Base-by-base conservation (phyloP, 1,284 basidiomycete genomes). In the Fomitopsis schrenkii region DNA sequence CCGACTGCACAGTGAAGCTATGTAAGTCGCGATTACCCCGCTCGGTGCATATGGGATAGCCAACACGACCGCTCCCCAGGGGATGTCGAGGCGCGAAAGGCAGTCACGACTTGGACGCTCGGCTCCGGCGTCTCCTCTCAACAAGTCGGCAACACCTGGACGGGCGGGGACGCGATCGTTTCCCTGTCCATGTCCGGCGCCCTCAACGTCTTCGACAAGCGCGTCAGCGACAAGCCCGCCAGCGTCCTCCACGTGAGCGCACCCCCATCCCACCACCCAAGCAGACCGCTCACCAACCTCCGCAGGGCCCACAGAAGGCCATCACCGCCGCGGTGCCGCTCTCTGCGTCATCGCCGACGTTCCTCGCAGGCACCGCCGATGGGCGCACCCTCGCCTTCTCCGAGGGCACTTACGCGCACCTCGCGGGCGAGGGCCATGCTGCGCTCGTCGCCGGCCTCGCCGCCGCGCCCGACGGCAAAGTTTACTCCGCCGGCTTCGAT, bases 61-160 rank as follows among this genome's bases (percentile, higher is more conserved):
- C 17, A 1, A 28, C 50, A 35, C 22, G 9, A 26, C 58, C 42
- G 40, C 28, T 22, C 15, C 26, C 5, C 45, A 94, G 91, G 93
- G 95, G 93, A 97, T 66, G 85, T 90, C 0, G 85, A 89, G 68
- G 82, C 86, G 0, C 80, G 80, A 60, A 90, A 93, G 71, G 80
- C 84, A 3, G 76, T 84, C 9, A 84, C 82, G 33, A 85, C 84
- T 1, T 96, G 89, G 86, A 81, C 81, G 0, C 73, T 95, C 38
- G 93, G 93, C 12, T 76, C 84, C 52, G 88, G 85, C 12, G 75
- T 95, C 35, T 76, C 80, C 48, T 75, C 88, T 66, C 94, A 97
- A 71, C 97, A 98, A 78, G 87, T 96, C 55, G 97, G 97, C 42
- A 93, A 93, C 66, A 85, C 88, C 17, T 97, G 91, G 86, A 90